Evolutionary conservation across 306 rosid genomes (phyloP).

Genomic region (Medicago lupulina): DNA sequence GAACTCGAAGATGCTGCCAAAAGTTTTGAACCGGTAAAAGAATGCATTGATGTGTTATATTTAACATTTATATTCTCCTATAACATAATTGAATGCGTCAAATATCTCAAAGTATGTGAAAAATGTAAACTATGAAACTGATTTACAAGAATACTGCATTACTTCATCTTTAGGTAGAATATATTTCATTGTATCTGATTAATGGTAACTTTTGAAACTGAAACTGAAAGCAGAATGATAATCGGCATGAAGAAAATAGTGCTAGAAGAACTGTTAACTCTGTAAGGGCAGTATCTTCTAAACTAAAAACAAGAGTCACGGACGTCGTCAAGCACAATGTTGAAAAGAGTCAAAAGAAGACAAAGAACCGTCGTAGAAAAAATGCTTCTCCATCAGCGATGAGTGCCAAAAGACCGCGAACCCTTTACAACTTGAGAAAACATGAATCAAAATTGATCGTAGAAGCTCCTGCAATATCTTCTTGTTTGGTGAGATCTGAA

Average conservation of each 20-base stretch:
- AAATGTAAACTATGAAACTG: background rate
- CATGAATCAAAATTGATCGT: conserved; percentile 2
- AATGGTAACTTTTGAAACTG: background rate
- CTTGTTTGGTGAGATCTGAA: background rate
- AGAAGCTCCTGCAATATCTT: background rate
- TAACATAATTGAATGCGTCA: conserved; percentile 18
- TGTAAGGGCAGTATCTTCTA: background rate
- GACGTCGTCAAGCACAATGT: conserved; percentile 27
- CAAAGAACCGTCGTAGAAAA: conserved; percentile 17
- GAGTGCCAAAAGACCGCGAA: background rate
- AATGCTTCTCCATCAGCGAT: conserved; percentile 9
- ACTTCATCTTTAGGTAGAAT: background rate
- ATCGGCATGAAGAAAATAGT: conserved; percentile 6
- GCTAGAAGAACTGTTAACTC: conserved; percentile 7
- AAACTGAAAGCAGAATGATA: conserved; percentile 25
- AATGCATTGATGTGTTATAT: background rate
- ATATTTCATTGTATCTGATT: background rate
- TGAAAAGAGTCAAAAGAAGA: conserved; percentile 6
- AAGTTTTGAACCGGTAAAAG: conserved; percentile 40
- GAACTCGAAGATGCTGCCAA: conserved; percentile 45
- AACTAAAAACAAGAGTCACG: background rate
- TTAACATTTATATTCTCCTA: conserved; percentile 17
- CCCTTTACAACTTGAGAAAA: conserved; percentile 16
- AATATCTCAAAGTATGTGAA: conserved; percentile 32
- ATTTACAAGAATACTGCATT: background rate